A percentile compares a stretch with the other conserved stretches of the same genome.
Evolutionary conservation across 768 basidiomycete genomes (phyloP).

Genomic region (Termitomyces sp.): DNA sequence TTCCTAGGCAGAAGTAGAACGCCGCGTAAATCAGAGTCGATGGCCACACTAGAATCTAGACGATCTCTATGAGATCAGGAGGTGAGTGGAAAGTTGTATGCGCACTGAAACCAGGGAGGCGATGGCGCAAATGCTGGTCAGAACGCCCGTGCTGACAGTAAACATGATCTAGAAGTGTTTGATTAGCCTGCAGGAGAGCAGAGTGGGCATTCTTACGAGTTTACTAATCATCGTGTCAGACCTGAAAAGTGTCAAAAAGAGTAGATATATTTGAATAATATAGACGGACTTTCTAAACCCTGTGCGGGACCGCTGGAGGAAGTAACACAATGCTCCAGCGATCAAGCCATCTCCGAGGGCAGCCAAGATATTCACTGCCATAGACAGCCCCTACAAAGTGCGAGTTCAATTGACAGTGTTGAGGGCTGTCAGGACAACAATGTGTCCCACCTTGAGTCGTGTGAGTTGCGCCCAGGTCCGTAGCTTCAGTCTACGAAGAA

Average conservation of each 20-base stretch:
- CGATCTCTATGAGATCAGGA: background rate
- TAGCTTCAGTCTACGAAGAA: slow-evolving; percentile 34
- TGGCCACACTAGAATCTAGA: slow-evolving; percentile 44
- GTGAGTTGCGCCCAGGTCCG: slow-evolving; percentile 41
- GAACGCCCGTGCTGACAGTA: slow-evolving; percentile 36
- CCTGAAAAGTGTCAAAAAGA: slow-evolving; percentile 18
- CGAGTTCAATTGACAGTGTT: background rate
- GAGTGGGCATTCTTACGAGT: slow-evolving; percentile 15
- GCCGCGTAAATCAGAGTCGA: slow-evolving; percentile 53
- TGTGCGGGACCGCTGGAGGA: slow-evolving; percentile 47
- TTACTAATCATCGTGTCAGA: slow-evolving; percentile 45
- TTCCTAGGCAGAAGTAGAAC: slow-evolving; percentile 55
- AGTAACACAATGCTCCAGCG: slow-evolving; percentile 44
- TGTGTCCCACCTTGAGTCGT: slow-evolving; percentile 36
- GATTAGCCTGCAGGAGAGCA: background rate
- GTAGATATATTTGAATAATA: slow-evolving; percentile 4
- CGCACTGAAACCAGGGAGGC: slow-evolving; percentile 38
- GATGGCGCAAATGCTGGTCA: slow-evolving; percentile 40
- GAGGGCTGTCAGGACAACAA: slow-evolving; percentile 1
- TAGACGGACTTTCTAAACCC: slow-evolving; percentile 45
- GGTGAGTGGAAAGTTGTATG: background rate
- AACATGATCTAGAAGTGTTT: slow-evolving; percentile 30
- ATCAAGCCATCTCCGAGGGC: slow-evolving; percentile 49
- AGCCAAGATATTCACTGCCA: slow-evolving; percentile 52
- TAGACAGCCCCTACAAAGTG: slow-evolving; percentile 43